These are phyloP conservation scores for Suillus sp. DNA, from an alignment of 768 basidiomycete genomes.

Conservation along the genomic window DNA sequence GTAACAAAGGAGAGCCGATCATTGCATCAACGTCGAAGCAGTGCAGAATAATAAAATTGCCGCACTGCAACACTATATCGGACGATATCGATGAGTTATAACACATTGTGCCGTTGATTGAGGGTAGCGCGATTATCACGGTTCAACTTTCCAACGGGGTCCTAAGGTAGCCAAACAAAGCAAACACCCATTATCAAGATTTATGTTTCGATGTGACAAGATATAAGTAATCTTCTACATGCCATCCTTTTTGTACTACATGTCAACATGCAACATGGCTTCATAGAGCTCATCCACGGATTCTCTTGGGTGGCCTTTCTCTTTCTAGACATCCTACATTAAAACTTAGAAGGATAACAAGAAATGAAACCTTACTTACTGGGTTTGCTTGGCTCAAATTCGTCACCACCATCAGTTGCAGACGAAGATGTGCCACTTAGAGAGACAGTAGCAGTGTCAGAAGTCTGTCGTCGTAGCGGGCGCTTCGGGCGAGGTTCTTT, in stretches of 20 bases:
- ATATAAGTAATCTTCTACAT: constrained; percentile 3
- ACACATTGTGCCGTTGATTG: not conserved
- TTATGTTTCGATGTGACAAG: constrained; percentile 3
- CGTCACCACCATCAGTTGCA: constrained; percentile 31
- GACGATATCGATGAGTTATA: not conserved
- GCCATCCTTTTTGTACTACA: not conserved
- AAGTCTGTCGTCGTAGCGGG: constrained; percentile 23
- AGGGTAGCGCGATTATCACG: too few relatives aligned
- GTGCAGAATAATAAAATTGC: not conserved
- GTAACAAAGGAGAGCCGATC: not conserved
- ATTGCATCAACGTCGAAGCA: not conserved
- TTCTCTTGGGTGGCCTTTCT: constrained; percentile 1
- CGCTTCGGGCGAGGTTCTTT: constrained; percentile 34
- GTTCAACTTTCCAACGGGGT: not conserved
- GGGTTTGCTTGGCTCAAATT: constrained; percentile 28
- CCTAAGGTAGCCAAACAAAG: not conserved
- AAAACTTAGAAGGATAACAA: not conserved
- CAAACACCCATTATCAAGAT: constrained; percentile 3
- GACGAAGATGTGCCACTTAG: constrained; percentile 36
- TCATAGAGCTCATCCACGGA: not conserved
- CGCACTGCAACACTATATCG: not conserved
- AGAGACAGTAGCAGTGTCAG: constrained; percentile 31
- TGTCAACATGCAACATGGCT: not conserved
- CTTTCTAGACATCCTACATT: not conserved
- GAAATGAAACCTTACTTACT: constrained; percentile 32